Evolutionary conservation across 768 basidiomycete species (phyloP).

Genomic region (Podaxis carcinomalis): DNA sequence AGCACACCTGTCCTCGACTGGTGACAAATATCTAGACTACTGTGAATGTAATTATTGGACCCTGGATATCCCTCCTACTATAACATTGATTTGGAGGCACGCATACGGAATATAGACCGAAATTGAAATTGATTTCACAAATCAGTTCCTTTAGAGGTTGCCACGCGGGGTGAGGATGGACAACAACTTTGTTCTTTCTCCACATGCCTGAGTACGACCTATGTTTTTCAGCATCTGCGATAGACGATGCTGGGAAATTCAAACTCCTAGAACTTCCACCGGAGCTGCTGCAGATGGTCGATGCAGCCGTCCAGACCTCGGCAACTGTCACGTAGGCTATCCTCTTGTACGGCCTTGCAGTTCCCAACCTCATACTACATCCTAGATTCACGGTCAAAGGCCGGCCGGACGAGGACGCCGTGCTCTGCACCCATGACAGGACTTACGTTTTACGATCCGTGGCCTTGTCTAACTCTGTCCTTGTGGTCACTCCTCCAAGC

Average conservation of each 20-base stretch:
- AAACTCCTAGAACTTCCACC: constrained; percentile 72
- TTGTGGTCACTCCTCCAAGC: constrained; percentile 57
- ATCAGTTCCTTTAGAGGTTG: background rate
- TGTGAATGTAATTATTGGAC: constrained; percentile 4
- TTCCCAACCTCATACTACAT: constrained; percentile 13
- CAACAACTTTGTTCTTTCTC: background rate
- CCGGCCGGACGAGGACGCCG: constrained; percentile 76
- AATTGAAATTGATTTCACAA: constrained; percentile 1
- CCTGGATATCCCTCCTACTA: constrained; percentile 5
- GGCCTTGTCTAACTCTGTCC: constrained; percentile 81
- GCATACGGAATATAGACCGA: background rate
- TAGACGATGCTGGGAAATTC: constrained; percentile 47
- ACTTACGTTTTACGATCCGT: constrained; percentile 86
- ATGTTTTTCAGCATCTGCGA: constrained; percentile 46
- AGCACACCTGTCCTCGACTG: background rate
- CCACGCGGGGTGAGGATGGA: background rate
- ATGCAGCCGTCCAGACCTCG: constrained; percentile 38
- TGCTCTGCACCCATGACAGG: constrained; percentile 75
- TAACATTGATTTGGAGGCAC: constrained; percentile 1
- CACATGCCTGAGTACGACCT: constrained; percentile 47
- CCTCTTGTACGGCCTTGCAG: background rate
- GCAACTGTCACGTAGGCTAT: constrained; percentile 17
- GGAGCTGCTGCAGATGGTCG: constrained; percentile 60
- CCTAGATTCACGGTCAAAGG: constrained; percentile 78
- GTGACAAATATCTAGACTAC: constrained; percentile 9